phyloP scores from a whole-genome alignment of 2,329 filamentous ascomycete species.

The Apiospora marii region DNA sequence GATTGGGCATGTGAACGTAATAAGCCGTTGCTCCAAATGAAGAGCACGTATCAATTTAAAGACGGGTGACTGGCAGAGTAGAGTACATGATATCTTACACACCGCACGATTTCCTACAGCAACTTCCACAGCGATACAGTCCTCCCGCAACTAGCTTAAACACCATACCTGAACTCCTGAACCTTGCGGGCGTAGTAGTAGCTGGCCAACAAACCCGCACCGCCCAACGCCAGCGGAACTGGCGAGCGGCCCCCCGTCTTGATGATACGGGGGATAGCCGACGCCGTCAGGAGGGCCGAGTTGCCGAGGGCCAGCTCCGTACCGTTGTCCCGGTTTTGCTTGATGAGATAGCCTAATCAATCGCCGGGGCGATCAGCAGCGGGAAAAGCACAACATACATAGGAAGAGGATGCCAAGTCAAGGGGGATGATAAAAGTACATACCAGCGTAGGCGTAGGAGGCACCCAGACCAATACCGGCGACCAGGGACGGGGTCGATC shows the following conservation, averaged over 20 bases:
- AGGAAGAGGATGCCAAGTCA: background rate
- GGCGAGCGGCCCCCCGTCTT: conserved; percentile 48
- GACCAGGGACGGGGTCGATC: conserved; percentile 44
- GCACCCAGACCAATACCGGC: conserved; percentile 43
- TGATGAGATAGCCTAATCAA: conserved; percentile 48
- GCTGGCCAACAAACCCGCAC: conserved; percentile 45
- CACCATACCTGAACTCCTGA: conserved; percentile 49
- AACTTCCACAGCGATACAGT: background rate
- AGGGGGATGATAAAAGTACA: background rate
- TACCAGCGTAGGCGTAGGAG: conserved; percentile 44
- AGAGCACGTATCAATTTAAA: background rate
- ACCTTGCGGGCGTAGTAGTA: conserved; percentile 53
- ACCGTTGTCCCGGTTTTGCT: conserved; percentile 52
- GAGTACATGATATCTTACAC: conserved; percentile 18
- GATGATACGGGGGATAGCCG: conserved; percentile 47
- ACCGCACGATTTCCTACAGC: background rate
- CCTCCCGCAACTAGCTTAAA: conserved; percentile 34
- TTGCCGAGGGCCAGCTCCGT: conserved; percentile 51
- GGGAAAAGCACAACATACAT: background rate
- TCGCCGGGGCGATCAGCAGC: background rate
- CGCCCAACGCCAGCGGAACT: conserved; percentile 45
- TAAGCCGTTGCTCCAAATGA: background rate
- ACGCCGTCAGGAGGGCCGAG: conserved; percentile 47
- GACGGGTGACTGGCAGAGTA: background rate
- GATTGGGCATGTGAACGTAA: background rate